These are phyloP conservation scores for Musa acuminata DNA, from an alignment of 176 grass and related monocot species.

Conservation along the genomic window DNA sequence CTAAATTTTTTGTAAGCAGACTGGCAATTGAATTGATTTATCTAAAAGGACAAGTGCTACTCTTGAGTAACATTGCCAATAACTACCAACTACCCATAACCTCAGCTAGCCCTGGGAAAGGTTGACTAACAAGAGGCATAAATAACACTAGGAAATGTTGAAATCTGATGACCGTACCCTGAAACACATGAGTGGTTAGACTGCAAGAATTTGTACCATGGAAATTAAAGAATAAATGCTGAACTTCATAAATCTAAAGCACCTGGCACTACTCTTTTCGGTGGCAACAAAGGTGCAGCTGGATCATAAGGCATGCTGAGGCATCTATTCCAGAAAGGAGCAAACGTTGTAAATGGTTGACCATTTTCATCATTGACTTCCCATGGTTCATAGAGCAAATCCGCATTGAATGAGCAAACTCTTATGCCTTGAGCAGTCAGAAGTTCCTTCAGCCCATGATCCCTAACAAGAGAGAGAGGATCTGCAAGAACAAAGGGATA, in stretches of 20 bases:
- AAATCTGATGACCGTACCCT: not conserved
- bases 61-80: too few species aligned
- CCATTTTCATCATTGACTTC: conserved; percentile 70
- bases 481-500: conserved; percentile 44
- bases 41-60: not conserved
- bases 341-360: conserved; percentile 61
- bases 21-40: not conserved
- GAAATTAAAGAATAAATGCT: not conserved
- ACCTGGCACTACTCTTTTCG: conserved; percentile 84
- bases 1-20: not conserved
- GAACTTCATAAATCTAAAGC: not conserved
- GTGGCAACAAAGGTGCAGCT: conserved; percentile 62
- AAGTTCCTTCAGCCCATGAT: conserved; percentile 72
- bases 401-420: conserved; percentile 81
- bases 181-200: too few species aligned
- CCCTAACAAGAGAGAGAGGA: conserved; percentile 76
- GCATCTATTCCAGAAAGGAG: conserved; percentile 85
- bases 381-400: conserved; percentile 90
- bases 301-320: conserved; percentile 84
- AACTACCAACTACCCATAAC: too few species aligned
- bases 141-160: not conserved
- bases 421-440: conserved; percentile 47
- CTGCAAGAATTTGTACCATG: not conserved
- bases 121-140: too few species aligned
- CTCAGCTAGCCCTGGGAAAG: too few species aligned